Conservation (phyloP, 176 grass and related monocot genomes). For the Lolium rigidum region DNA sequence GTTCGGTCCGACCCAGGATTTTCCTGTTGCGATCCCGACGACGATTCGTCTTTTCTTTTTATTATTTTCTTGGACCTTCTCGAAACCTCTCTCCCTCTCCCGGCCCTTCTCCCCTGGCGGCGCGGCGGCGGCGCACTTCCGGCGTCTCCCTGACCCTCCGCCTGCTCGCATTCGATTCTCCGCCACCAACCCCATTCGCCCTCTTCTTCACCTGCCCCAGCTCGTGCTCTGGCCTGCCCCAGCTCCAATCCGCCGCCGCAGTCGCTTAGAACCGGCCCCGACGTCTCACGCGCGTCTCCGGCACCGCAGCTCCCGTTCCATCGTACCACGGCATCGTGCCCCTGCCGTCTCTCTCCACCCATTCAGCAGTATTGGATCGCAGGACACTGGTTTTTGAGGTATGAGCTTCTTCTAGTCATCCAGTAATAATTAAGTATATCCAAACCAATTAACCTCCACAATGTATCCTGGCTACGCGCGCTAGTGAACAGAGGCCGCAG, state of each 20-base stretch:
- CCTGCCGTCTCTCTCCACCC: not conserved
- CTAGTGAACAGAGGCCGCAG: not conserved
- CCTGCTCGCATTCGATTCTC: not conserved
- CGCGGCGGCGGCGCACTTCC: not conserved
- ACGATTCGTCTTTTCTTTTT: not conserved
- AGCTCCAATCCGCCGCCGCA: not conserved
- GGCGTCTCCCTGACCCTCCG: not conserved
- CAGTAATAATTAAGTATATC: not conserved
- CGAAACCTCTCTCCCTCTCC: no score
- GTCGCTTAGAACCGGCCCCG: not conserved
- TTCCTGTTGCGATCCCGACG: conserved; percentile 1
- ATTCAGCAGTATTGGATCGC: not conserved
- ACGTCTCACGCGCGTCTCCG: not conserved
- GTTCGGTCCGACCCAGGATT: conserved; percentile 15
- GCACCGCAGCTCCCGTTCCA: no score
- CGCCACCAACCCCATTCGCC: not conserved
- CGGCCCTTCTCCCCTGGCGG: not conserved
- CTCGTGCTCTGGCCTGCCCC: not conserved
- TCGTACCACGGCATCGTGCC: no score
- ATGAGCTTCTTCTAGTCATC: not conserved
- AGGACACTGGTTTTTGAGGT: not conserved
- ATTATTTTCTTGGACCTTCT: not conserved
- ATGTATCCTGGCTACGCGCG: not conserved
- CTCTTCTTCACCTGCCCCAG: not conserved
- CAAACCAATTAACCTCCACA: not conserved